Conservation (phyloP, 106 monocot species). For the Posidonia australis region DNA sequence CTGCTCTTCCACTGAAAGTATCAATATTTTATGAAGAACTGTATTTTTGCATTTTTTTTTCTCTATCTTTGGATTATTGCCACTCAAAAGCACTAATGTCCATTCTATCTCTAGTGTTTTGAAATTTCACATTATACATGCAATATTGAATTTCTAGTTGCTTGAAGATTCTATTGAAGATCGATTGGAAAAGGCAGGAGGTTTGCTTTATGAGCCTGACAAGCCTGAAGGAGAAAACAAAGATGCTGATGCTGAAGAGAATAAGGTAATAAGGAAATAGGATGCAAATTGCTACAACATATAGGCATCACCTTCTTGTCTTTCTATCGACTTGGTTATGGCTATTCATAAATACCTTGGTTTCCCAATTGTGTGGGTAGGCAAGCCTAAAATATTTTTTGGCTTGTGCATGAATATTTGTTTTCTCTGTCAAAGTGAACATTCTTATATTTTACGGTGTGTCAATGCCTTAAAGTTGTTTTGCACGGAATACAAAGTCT, state of each 20-base stretch:
- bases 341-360: no score
- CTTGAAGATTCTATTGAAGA: slow-evolving; percentile 97
- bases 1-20: no score
- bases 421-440: no score
- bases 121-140: not conserved
- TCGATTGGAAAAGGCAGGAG: slow-evolving; percentile 50
- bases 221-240: slow-evolving; percentile 78
- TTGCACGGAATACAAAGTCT: no score
- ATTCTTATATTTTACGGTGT: no score
- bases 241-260: slow-evolving; percentile 71
- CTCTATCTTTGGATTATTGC: not conserved
- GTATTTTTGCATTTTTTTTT: not conserved
- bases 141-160: slow-evolving; percentile 29
- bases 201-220: slow-evolving; percentile 59
- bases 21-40: not conserved
- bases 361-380: no score
- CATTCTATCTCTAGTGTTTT: not conserved
- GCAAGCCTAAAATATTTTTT: no score
- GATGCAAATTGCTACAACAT: not conserved
- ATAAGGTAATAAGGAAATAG: slow-evolving; percentile 33
- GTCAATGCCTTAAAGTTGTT: no score
- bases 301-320: not conserved
- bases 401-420: no score
- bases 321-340: no score
- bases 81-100: no score